These are phyloP conservation scores for Calocybe indica DNA, from an alignment of 768 basidiomycete species.

Conservation along the genomic window DNA sequence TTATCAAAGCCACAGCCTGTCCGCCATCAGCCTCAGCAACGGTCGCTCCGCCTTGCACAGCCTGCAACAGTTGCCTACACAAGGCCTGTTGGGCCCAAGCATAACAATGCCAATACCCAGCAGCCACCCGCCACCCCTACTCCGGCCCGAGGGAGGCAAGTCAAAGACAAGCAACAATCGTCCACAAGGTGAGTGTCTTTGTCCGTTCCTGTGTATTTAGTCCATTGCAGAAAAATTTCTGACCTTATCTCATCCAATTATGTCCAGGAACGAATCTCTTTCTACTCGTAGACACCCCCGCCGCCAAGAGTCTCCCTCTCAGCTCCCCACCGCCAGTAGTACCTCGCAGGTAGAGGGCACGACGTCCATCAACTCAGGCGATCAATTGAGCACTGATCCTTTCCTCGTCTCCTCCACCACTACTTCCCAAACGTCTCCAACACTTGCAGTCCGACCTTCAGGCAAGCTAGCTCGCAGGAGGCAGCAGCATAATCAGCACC, in stretches of 20 bases:
- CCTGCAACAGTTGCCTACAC: conserved; percentile 11
- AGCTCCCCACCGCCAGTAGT: conserved; percentile 18
- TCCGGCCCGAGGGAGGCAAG: conserved; percentile 21
- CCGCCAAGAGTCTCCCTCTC: conserved; percentile 61
- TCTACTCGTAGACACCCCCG: conserved; percentile 33
- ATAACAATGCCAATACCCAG: conserved; percentile 16
- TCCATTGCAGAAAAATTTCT: background rate
- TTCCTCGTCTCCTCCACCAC: conserved; percentile 12
- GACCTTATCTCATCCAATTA: background rate
- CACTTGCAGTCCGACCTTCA: conserved; percentile 29
- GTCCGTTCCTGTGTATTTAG: background rate
- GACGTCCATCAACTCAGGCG: conserved; percentile 40
- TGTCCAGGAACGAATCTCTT: conserved; percentile 3
- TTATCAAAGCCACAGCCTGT: conserved; percentile 37
- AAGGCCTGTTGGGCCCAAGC: conserved; percentile 8
- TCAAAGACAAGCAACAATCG: conserved; percentile 19
- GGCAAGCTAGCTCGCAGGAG: conserved; percentile 59
- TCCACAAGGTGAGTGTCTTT: conserved; percentile 13
- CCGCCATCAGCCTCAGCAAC: conserved; percentile 20
- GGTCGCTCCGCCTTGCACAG: conserved; percentile 22
- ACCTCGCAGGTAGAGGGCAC: conserved; percentile 68
- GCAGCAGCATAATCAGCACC: conserved; percentile 23
- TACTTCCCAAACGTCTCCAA: conserved; percentile 34
- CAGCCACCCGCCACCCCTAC: conserved; percentile 24
- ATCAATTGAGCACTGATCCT: conserved; percentile 33